These are phyloP conservation scores for Xylaria multiplex DNA, from an alignment of 2,329 filamentous ascomycete genomes.

Conservation along the genomic window DNA sequence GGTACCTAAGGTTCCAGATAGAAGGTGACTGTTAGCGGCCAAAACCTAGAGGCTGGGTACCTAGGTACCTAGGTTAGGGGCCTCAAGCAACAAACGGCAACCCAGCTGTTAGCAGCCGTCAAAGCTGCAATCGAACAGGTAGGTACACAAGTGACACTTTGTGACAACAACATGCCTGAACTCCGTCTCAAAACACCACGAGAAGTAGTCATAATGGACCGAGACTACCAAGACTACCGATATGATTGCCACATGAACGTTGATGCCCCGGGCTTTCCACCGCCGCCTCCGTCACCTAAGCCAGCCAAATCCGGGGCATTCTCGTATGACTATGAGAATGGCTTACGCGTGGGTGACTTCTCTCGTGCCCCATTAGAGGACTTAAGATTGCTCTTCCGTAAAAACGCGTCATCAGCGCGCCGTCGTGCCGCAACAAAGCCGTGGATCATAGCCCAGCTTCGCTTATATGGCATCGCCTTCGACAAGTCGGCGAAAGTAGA, in stretches of 20 bases:
- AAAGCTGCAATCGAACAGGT: too few relatives aligned
- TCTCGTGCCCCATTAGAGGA: constrained; percentile 19
- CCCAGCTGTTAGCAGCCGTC: too few relatives aligned
- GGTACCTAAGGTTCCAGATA: neutral
- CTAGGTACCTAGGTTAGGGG: too few relatives aligned
- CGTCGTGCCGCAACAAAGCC: constrained; percentile 21
- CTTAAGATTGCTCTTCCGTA: constrained; percentile 19
- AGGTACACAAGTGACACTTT: neutral
- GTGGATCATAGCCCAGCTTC: constrained; percentile 29
- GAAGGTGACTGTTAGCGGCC: neutral
- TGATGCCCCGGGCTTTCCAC: constrained; percentile 16
- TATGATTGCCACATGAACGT: neutral
- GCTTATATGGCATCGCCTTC: constrained; percentile 26
- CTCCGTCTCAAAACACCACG: neutral
- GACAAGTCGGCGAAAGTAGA: constrained; percentile 8
- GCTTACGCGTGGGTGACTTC: constrained; percentile 7
- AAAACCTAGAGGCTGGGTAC: neutral
- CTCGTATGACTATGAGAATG: constrained; percentile 20
- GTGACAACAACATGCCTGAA: neutral
- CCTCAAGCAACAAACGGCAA: too few relatives aligned
- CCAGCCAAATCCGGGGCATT: constrained; percentile 23
- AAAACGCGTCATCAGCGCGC: constrained; percentile 21
- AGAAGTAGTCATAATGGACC: constrained; percentile 1
- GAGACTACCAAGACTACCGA: constrained; percentile 10
- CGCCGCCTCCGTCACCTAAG: constrained; percentile 12